Evolutionary conservation across 2,329 filamentous ascomycete genomes (phyloP).

Genomic region (Geosmithia morbida): DNA sequence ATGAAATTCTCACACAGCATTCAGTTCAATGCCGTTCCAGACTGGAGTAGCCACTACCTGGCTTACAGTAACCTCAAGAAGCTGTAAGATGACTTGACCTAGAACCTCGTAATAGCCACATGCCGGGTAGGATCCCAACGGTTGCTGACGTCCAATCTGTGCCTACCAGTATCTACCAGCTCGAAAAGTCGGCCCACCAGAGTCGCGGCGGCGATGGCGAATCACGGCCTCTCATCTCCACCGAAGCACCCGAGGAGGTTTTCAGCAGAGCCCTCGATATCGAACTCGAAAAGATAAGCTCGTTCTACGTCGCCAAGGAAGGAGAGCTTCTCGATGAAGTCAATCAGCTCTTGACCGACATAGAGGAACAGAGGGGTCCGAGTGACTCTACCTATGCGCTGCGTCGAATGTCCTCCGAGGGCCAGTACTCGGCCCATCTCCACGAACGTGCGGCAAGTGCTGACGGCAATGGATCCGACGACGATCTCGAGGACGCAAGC

Average conservation of each 20-base stretch:
- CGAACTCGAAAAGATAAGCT: slow-evolving; percentile 86
- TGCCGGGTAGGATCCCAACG: not conserved
- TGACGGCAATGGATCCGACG: slow-evolving; percentile 32
- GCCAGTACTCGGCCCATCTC: slow-evolving; percentile 7
- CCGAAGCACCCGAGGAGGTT: slow-evolving; percentile 62
- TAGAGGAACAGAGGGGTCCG: slow-evolving; percentile 46
- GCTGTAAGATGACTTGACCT: slow-evolving; percentile 44
- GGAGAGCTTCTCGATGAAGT: slow-evolving; percentile 74
- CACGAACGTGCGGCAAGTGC: slow-evolving; percentile 16
- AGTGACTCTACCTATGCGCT: slow-evolving; percentile 20
- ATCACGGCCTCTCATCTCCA: slow-evolving; percentile 65
- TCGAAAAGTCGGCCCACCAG: slow-evolving; percentile 73
- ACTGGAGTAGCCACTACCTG: slow-evolving; percentile 97
- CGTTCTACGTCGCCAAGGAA: slow-evolving; percentile 85
- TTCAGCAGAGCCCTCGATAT: slow-evolving; percentile 73
- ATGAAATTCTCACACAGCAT: slow-evolving; percentile 99
- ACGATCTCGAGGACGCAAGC: slow-evolving; percentile 50
- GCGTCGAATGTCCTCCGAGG: slow-evolving; percentile 15
- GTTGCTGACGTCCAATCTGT: slow-evolving; percentile 1
- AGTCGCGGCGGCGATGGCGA: slow-evolving; percentile 56
- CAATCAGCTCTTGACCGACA: slow-evolving; percentile 60
- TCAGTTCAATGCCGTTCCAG: slow-evolving; percentile 98
- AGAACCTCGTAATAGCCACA: not conserved
- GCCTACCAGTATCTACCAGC: slow-evolving; percentile 67
- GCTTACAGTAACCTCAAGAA: slow-evolving; percentile 99